Base-by-base conservation (phyloP, 257 asterid genomes). In the Petunia secreta region DNA sequence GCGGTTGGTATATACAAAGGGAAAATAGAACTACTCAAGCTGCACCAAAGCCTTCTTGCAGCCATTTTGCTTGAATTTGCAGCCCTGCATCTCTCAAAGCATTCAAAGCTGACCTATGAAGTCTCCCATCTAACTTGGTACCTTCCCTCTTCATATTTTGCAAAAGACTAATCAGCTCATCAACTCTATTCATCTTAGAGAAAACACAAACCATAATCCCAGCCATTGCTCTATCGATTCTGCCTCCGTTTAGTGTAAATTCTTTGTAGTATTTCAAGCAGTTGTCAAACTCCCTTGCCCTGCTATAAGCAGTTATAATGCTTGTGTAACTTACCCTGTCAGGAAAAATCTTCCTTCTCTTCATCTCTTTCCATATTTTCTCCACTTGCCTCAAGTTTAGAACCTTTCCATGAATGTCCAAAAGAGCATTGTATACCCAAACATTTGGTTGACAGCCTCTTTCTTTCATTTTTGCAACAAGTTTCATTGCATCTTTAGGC, bases 361-460 rank as follows among this genome's bases (percentile, higher is more conserved):
- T 88, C 98, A 93, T 93, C 89, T 95, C 99, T 54, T 88, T 95
- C 98, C 97, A 92, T 9, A 83, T 85, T 88, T 90, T 91, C 87
- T 92, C 98, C 7, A 92, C 89, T 6, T 80, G 87, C 71, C 83
- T 88, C 78, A 88, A 54, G 82, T 95, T 87, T 52, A 86, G 44
- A 8, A 85, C 91, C 81, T 82, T 89, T 3, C 97, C 97, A 10
- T 90, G 89, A 87, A 95, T 93, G 73, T 92, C 96, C 38, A 96
- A 79, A 7, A 96, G 88, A 6, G 99, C 78, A 46, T 96, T 96
- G 87, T 96, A 96, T 7, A 91, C 92, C 99, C 99, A 96, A 58
- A 93, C 95, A 38, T 96, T 96, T 1, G 99, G 98, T 60, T 85
- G 84, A 75, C 97, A 89, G 0, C 97, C 97, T 16, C 88, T 85